phyloP scores from a whole-genome alignment of 2,329 filamentous ascomycete species.

The Botryotinia narcissicola region DNA sequence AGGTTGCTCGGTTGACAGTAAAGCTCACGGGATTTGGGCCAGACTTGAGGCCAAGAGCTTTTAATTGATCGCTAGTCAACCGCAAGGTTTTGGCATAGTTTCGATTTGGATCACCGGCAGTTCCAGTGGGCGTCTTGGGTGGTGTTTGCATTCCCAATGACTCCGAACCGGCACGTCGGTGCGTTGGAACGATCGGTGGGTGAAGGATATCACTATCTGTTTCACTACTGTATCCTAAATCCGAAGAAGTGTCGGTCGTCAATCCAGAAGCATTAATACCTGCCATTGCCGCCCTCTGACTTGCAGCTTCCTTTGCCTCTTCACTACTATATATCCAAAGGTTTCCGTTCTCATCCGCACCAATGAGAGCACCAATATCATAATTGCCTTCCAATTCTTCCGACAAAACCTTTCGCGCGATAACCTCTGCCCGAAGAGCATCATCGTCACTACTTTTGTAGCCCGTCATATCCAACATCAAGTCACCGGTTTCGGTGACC shows the following conservation, averaged over 20 bases:
- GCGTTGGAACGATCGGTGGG: conserved; percentile 47
- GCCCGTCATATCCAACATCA: conserved; percentile 97
- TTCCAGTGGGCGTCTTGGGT: conserved; percentile 66
- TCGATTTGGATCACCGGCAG: conserved; percentile 65
- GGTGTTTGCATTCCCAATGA: conserved; percentile 57
- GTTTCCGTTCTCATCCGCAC: conserved; percentile 92
- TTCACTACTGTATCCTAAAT: conserved; percentile 94
- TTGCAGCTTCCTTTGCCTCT: conserved; percentile 87
- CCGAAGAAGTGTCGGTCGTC: conserved; percentile 70
- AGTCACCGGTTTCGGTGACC: conserved; percentile 87
- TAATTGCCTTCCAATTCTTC: conserved; percentile 94
- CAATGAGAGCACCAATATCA: conserved; percentile 92
- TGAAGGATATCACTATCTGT: conserved; percentile 60
- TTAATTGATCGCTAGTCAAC: conserved; percentile 91
- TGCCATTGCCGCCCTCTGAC: conserved; percentile 57
- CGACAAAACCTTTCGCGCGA: conserved; percentile 86
- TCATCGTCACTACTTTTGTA: conserved; percentile 96
- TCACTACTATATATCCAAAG: conserved; percentile 99
- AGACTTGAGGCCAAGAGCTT: conserved; percentile 74
- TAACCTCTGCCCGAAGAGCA: conserved; percentile 84
- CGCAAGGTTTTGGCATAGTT: conserved; percentile 97
- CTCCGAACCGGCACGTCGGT: conserved; percentile 59
- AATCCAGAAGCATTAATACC: conserved; percentile 41
- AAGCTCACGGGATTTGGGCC: conserved; percentile 96
- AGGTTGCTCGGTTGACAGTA: conserved; percentile 92